Percentiles rank a stretch among this genome's conserved stretches.
Evolutionary conservation across 148 eudicot species (phyloP).

Genomic region (Nepenthes gracilis): DNA sequence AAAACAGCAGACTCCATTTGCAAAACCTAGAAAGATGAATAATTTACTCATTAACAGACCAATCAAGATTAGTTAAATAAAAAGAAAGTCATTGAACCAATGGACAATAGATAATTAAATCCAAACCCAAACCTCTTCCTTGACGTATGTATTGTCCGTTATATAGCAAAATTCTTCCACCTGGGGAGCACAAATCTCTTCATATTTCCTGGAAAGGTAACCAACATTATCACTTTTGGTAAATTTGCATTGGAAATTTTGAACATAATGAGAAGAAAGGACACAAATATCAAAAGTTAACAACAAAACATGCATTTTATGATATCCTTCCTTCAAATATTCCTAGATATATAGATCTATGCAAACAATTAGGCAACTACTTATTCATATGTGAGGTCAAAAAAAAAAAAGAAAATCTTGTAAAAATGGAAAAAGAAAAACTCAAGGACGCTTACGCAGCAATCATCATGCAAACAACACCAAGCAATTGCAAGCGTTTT

Average conservation of each 20-base stretch:
- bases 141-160: constrained; percentile 89
- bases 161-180: constrained; percentile 97
- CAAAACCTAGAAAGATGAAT: constrained; percentile 37
- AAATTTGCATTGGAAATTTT: too few species aligned
- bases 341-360: too few species aligned
- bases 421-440: background rate
- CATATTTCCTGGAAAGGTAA: constrained; percentile 57
- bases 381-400: too few species aligned
- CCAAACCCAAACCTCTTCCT: constrained; percentile 57
- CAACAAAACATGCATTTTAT: too few species aligned
- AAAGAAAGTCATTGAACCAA: background rate
- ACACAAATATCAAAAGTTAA: too few species aligned
- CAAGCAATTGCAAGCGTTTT: constrained; percentile 79
- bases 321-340: too few species aligned
- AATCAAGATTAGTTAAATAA: background rate
- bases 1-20: constrained; percentile 84
- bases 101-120: background rate
- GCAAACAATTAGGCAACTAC: too few species aligned
- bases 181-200: constrained; percentile 98
- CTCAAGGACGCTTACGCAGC: constrained; percentile 57
- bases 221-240: too few species aligned
- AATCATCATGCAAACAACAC: constrained; percentile 96
- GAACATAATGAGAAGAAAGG: too few species aligned
- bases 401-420: background rate
- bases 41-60: background rate